Base-by-base conservation (phyloP, 441 rosid genomes). In the Pelargonium australe region DNA sequence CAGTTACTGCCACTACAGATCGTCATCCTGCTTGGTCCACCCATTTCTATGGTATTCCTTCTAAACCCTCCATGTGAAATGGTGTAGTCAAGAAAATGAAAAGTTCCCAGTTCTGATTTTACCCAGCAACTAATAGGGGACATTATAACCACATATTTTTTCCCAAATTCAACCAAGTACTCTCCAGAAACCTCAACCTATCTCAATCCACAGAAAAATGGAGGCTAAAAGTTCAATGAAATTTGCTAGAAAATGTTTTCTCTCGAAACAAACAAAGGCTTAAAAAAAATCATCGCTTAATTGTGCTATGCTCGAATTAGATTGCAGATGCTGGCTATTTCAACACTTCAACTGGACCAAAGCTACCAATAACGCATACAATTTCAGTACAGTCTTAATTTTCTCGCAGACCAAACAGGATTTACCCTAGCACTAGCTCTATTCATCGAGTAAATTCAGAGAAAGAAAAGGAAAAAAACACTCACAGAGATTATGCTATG, bases 381-480 rank as follows among this genome's bases (percentile, higher is more conserved):
- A 10, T 10, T 47, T 0, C n/a, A n/a, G 14, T 10, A 14, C 4
- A 17, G 7, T 16, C 61, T 16, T 20, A 55, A 55, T 55, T 55
- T 55, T 55, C 25, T 55, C 23, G 10, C 25, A 2, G 7, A 55
- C 61, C 61, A 55, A 55, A 55, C 61, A 55, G 25, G 19, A 55
- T n/a, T 55, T 55, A 55, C 9, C 61, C 61, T 16, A 55, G 17
- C 19, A 55, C 61, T 55, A 55, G 20, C 17, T 55, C 61, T 55
- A 55, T 8, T 9, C 61, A 16, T 7, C 23, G 61, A 55, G 17
- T 55, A 51, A n/a, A 51, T 51, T 51, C 58, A 51, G 16, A 13
- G 58, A 51, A 51, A 51, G 58, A 6, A 51, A 51, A 51, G 58
- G 14, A n/a, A 51, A 51, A 51, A 51, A 34, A 34, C 40, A 34